Evolutionary conservation across 108 stramenopile species (phyloP), one percentile per base, ranked within the genome.

Genomic region (Cyclotella atomus): DNA sequence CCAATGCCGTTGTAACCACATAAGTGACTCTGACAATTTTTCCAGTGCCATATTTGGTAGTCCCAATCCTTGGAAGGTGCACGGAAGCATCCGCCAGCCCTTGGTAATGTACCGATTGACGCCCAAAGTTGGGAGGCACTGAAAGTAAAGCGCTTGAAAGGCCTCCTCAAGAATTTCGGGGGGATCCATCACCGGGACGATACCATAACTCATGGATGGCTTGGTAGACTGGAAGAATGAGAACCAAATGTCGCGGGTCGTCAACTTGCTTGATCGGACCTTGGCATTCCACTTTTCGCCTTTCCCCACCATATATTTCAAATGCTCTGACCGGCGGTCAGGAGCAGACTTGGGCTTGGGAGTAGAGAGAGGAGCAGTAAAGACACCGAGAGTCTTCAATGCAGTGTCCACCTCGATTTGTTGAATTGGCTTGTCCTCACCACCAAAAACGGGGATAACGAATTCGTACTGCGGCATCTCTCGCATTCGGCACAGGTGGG

Each of bases 1-100:
- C 70, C 70, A 71, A 0, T 24, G 28, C 5, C 59, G 10, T 29
- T 34, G 46, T 17, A 71, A 5, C 14, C 35, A 52, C 0, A 1
- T 1, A 0, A 71, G 25, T 16, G 25, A 41, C 32, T 23, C 7
- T 0, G 59, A 30, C 0, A 61, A 28, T 6, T 29, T 46, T 1
- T 57, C 17, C 1, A 60, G 28, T 2, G 14, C 27, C 28, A 60
- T 28, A 35, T 71, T 71, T 3, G 62, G 62, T 46, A 64, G 28
- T 3, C 62, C 62, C 3, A 64, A 24, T n/a, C 62, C 62, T 28
- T 64, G 62, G 27, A 45, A 64, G 25, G 25, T 10, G 10, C 10
- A 16, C 14, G 62, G 44, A 5, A 64, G 23, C 62, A 19, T 36
- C 8, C 33, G 9, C 15, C 32, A 61, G 5, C 23, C 59, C 35